Conservation (phyloP, 352 stramenopile species). For the Plasmopara muralis region DNA sequence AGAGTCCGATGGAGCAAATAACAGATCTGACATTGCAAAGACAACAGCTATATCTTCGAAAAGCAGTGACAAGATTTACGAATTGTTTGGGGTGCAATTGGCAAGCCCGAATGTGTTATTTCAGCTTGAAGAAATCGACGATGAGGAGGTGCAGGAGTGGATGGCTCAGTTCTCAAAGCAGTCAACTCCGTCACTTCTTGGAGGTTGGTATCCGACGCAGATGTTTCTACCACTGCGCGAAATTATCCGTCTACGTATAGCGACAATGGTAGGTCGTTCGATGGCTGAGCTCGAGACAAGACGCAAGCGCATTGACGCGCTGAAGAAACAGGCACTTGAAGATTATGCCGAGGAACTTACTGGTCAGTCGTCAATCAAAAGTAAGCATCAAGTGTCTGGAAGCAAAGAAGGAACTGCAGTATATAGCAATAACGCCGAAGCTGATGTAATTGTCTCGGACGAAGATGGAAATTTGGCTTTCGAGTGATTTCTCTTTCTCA, state of each 20-base stretch:
- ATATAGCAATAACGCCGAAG: too few relatives aligned
- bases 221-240: constrained; percentile 76
- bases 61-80: constrained; percentile 32
- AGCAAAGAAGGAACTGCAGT: constrained; percentile 1
- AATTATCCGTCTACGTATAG: constrained; percentile 70
- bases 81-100: constrained; percentile 71
- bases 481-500: constrained; percentile 26
- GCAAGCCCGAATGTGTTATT: constrained; percentile 69
- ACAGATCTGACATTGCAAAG: too few relatives aligned
- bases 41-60: background rate
- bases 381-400: constrained; percentile 11
- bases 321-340: constrained; percentile 64
- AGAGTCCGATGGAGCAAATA: background rate
- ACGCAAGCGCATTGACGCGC: constrained; percentile 53
- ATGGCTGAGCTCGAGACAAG: constrained; percentile 60
- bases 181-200: constrained; percentile 44
- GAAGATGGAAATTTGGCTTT: constrained; percentile 34
- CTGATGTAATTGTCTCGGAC: constrained; percentile 12
- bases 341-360: constrained; percentile 50
- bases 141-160: constrained; percentile 55
- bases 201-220: constrained; percentile 72
- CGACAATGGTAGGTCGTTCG: constrained; percentile 58
- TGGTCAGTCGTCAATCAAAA: constrained; percentile 11
- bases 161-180: constrained; percentile 40
- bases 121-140: constrained; percentile 66